A percentile compares a stretch with the other conserved stretches of the same genome.
phyloP scores from a whole-genome alignment of 306 rosid genomes.

The Medicago ruthenica region DNA sequence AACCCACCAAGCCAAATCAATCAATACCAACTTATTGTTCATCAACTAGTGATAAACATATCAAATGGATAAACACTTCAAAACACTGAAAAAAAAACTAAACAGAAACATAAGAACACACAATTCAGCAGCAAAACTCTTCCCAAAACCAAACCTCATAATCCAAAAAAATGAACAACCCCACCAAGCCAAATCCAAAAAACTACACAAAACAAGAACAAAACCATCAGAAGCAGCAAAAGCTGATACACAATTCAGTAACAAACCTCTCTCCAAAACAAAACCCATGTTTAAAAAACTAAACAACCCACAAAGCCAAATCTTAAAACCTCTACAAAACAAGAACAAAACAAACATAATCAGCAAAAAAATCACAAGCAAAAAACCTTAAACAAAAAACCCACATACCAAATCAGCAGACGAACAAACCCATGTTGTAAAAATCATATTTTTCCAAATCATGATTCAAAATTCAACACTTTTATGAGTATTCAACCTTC shows the following conservation, averaged over 20 bases:
- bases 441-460: constrained; percentile 8
- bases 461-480: constrained; percentile 22
- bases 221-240: no score
- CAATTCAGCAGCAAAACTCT: constrained; percentile 8
- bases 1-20: constrained; percentile 40
- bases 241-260: not conserved
- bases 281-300: constrained; percentile 13
- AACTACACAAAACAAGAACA: no score
- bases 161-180: constrained; percentile 24
- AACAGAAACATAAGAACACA: not conserved
- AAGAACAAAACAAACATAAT: not conserved
- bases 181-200: constrained; percentile 35
- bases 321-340: not conserved
- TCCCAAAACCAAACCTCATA: constrained; percentile 1
- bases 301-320: constrained; percentile 34
- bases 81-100: constrained; percentile 27
- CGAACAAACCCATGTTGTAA: constrained; percentile 4
- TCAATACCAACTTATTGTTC: constrained; percentile 5
- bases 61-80: constrained; percentile 9
- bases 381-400: constrained; percentile 9
- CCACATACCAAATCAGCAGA: constrained; percentile 55
- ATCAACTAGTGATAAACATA: not conserved
- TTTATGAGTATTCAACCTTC: not conserved
- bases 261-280: not conserved
- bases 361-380: constrained; percentile 12